phyloP scores from a whole-genome alignment of 805 yeast genomes.

The Sungouiella blattae region DNA sequence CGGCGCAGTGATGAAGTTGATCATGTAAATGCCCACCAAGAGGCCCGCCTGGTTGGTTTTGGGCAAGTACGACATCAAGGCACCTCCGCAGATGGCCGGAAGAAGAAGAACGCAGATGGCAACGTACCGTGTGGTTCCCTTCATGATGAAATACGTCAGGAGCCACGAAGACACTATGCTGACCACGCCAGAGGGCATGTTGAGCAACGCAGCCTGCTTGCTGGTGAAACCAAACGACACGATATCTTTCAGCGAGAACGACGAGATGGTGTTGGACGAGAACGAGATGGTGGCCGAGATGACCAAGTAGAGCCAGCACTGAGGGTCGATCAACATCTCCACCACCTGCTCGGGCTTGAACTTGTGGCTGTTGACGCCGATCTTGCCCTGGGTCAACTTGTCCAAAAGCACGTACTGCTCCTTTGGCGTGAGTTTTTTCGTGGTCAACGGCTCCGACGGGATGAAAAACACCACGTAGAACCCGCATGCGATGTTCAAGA shows the following conservation, averaged over 20 bases:
- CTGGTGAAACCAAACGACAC: conserved; percentile 19
- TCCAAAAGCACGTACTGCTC: conserved; percentile 17
- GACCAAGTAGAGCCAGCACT: conserved; percentile 17
- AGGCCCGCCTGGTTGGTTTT: conserved; percentile 6
- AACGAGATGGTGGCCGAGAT: conserved; percentile 18
- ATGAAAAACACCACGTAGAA: conserved; percentile 14
- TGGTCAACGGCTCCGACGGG: conserved; percentile 17
- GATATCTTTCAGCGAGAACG: conserved; percentile 17
- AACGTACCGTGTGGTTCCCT: conserved; percentile 16
- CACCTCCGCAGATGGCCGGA: conserved; percentile 21
- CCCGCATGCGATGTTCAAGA: conserved; percentile 15
- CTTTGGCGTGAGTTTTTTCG: conserved; percentile 15
- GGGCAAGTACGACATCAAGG: conserved; percentile 11
- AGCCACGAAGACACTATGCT: conserved; percentile 16
- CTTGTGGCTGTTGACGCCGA: conserved; percentile 14
- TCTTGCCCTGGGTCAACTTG: conserved; percentile 14
- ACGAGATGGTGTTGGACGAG: conserved; percentile 19
- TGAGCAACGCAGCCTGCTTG: conserved; percentile 17
- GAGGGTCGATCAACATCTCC: conserved; percentile 17
- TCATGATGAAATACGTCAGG: conserved; percentile 18
- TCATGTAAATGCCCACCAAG: conserved; percentile 11
- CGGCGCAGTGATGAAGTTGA: conserved; percentile 8
- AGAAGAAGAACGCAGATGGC: conserved; percentile 15
- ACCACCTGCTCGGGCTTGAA: conserved; percentile 12
- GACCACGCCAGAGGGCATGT: conserved; percentile 22